Percentiles rank a stretch among this genome's conserved stretches.
Conservation (phyloP, 1,139 yeast species). For the Kluyveromyces sp. region DNA sequence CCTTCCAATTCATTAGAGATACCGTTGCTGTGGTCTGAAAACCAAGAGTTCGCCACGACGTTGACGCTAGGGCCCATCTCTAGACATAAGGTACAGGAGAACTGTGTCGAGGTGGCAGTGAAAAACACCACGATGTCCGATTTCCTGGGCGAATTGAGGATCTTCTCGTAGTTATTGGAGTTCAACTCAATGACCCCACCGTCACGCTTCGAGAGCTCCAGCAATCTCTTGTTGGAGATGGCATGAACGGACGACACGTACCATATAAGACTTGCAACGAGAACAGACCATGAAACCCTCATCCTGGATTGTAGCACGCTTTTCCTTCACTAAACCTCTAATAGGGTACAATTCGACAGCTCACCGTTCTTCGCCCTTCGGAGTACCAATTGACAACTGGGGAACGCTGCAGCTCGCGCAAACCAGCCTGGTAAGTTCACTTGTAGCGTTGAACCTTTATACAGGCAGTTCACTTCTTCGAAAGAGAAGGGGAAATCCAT, state of each 20-base stretch:
- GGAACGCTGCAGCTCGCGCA: too few species aligned
- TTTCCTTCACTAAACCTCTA: too few species aligned
- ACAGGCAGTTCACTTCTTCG: too few species aligned
- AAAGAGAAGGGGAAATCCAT: too few species aligned
- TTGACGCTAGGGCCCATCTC: slow-evolving; percentile 63
- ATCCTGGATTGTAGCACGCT: neutral
- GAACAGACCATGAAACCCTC: neutral
- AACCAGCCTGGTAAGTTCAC: too few species aligned
- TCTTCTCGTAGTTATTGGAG: slow-evolving; percentile 51
- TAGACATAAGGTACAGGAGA: slow-evolving; percentile 72
- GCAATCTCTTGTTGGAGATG: slow-evolving; percentile 21
- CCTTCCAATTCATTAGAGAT: slow-evolving; percentile 31
- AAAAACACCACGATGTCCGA: slow-evolving; percentile 63
- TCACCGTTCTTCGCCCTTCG: too few species aligned
- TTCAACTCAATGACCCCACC: slow-evolving; percentile 44
- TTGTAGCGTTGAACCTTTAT: too few species aligned
- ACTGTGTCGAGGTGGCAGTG: slow-evolving; percentile 65
- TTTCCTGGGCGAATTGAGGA: slow-evolving; percentile 58
- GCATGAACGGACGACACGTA: slow-evolving; percentile 13
- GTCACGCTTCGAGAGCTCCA: slow-evolving; percentile 20
- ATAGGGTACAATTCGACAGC: too few species aligned
- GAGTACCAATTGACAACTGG: too few species aligned
- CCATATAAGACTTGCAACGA: slow-evolving; percentile 1
- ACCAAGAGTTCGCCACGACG: slow-evolving; percentile 57
- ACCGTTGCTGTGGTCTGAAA: slow-evolving; percentile 41